Conservation (phyloP, 495 filamentous ascomycete genomes). For the Daldinia bambusicola region DNA sequence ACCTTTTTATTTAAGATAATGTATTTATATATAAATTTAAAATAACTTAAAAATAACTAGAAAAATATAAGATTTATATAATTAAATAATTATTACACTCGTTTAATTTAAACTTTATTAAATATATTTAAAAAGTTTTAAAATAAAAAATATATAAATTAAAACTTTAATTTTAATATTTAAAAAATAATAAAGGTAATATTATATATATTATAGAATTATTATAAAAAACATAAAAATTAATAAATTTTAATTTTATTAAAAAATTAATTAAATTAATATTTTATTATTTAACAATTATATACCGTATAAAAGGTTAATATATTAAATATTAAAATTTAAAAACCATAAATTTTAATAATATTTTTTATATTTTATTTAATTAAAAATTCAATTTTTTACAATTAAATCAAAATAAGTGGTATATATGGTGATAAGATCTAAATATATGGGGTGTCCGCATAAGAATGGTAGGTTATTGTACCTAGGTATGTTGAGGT, state of each 20-base stretch:
- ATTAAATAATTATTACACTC: not conserved
- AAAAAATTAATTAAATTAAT: not conserved
- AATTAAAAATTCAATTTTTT: slow-evolving; percentile 1
- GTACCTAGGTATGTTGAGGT: no score
- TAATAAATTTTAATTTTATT: not conserved
- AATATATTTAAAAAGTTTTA: not conserved
- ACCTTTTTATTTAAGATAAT: no score
- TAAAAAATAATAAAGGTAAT: not conserved
- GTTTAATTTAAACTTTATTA: no score
- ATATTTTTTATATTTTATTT: not conserved
- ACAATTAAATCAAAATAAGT: not conserved
- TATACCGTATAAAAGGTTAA: not conserved
- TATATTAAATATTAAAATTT: not conserved
- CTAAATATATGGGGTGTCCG: no score
- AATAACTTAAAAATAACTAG: not conserved
- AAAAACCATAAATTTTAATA: not conserved
- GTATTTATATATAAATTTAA: not conserved
- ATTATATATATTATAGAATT: not conserved
- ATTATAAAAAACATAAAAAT: not conserved
- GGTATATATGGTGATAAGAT: no score
- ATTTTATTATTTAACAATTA: not conserved
- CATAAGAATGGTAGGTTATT: no score
- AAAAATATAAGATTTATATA: not conserved
- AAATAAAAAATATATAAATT: not conserved
- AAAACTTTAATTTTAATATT: no score